Percentiles rank a stretch among this genome's conserved stretches.
phyloP scores from a whole-genome alignment of 345 rosid genomes.

The Angophora floribunda region DNA sequence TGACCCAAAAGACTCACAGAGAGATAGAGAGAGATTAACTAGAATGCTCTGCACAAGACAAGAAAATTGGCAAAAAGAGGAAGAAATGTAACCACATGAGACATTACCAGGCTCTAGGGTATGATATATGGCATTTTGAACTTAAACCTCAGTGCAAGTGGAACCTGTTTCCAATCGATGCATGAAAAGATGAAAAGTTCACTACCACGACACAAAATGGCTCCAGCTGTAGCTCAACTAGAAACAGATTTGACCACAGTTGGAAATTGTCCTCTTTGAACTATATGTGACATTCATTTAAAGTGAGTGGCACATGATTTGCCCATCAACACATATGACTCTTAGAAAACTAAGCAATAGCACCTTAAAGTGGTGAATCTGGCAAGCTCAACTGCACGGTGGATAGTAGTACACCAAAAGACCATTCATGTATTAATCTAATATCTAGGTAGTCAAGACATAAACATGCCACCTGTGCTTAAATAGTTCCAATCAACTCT shows the following conservation, averaged over 20 bases:
- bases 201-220: background rate
- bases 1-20: background rate
- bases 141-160: background rate
- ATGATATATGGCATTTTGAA: background rate
- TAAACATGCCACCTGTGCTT: background rate
- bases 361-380: background rate
- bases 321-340: background rate
- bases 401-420: background rate
- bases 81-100: background rate
- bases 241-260: background rate
- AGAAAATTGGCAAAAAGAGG: background rate
- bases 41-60: background rate
- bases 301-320: background rate
- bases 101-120: background rate
- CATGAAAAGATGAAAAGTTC: background rate
- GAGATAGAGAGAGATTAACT: background rate
- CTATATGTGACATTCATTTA: background rate
- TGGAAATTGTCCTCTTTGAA: background rate
- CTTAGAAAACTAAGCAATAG: background rate
- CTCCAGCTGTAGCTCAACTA: background rate
- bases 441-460: background rate
- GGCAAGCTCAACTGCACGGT: background rate
- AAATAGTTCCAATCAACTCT: background rate
- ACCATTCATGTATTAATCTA: rapidly evolving
- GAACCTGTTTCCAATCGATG: background rate